Percentiles rank a stretch among this genome's conserved stretches.
Conservation (phyloP, 2,329 filamentous ascomycete species). For the Cladophialophora chaetospira region DNA sequence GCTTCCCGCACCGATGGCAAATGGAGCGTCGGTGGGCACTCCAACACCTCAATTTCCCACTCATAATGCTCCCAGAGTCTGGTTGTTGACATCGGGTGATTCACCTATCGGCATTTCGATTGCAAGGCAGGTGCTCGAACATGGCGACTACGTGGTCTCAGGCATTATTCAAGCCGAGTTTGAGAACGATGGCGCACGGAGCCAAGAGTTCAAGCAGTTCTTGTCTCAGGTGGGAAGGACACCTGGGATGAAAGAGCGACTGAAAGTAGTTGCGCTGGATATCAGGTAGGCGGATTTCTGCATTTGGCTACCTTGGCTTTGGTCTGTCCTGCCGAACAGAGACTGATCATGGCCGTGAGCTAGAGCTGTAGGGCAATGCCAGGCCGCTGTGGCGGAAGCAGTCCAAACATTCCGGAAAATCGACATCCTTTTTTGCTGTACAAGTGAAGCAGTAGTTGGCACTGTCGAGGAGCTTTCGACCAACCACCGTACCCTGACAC, state of each 20-base stretch:
- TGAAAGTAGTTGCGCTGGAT: slow-evolving; percentile 64
- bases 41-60: slow-evolving; percentile 48
- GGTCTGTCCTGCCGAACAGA: not conserved
- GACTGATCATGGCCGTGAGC: slow-evolving; percentile 14
- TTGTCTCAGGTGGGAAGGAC: slow-evolving; percentile 62
- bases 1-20: slow-evolving; percentile 25
- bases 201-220: slow-evolving; percentile 77
- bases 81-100: slow-evolving; percentile 86
- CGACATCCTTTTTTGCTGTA: slow-evolving; percentile 88
- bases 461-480: slow-evolving; percentile 87
- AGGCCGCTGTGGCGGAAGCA: slow-evolving; percentile 83
- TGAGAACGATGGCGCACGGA: slow-evolving; percentile 70
- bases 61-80: slow-evolving; percentile 74
- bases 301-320: not conserved
- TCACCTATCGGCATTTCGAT: slow-evolving; percentile 83
- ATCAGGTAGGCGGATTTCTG: slow-evolving; percentile 46
- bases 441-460: slow-evolving; percentile 84
- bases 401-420: slow-evolving; percentile 81
- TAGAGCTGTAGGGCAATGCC: slow-evolving; percentile 69
- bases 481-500: slow-evolving; percentile 68
- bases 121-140: slow-evolving; percentile 77
- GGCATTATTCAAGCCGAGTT: slow-evolving; percentile 79
- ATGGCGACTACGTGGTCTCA: slow-evolving; percentile 87
- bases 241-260: slow-evolving; percentile 78
- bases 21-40: slow-evolving; percentile 26